Base-by-base conservation (phyloP, 768 basidiomycete species). In the Leccinellum rugosiceps region DNA sequence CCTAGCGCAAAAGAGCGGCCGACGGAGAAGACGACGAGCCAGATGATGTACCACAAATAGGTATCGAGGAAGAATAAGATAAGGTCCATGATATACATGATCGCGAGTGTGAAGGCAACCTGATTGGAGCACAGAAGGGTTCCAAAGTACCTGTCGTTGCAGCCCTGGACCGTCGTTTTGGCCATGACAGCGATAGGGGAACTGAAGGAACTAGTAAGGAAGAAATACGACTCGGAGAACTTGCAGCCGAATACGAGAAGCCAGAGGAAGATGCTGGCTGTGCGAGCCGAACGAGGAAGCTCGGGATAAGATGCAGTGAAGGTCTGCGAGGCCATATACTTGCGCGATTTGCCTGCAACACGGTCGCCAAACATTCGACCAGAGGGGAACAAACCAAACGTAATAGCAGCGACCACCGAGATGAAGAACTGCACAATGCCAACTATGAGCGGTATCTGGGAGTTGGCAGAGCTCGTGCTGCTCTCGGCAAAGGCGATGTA, bases 71-170 rank as follows among this genome's bases (percentile, higher is more conserved):
- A 99, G 86, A 98, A 99, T 64, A 99, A 79, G 56, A 92, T 80
- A 63, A 99, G 76, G 70, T 99, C 97, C 97, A 99, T 98, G 74
- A 97, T 72, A 78, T 96, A 98, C 96, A 98, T 99, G 81, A 98
- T 94, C 41, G 95, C 79, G 58, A 99, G 83, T 0, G 97, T 88
- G 76, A 98, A 99, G 0, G 89, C 84, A 41, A 97, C 90, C 58
- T 99, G 97, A 68, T 97, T 94, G 35, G 84, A 79, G 77, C 97
- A 99, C 6, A 98, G 78, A 7, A 78, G 80, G 54, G 70, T 77
- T 15, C 94, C 94, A 68, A 98, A 90, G 58, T 86, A 77, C 73
- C 80, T 87, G 75, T 98, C 96, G 60, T 68, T 82, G 75, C 97
- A 99, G 47, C 86, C 86, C 69, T 94, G 92, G 1, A 98, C 91